These are phyloP conservation scores for Globisporangium nodosum DNA, from an alignment of 352 stramenopile genomes.

Conservation along the genomic window DNA sequence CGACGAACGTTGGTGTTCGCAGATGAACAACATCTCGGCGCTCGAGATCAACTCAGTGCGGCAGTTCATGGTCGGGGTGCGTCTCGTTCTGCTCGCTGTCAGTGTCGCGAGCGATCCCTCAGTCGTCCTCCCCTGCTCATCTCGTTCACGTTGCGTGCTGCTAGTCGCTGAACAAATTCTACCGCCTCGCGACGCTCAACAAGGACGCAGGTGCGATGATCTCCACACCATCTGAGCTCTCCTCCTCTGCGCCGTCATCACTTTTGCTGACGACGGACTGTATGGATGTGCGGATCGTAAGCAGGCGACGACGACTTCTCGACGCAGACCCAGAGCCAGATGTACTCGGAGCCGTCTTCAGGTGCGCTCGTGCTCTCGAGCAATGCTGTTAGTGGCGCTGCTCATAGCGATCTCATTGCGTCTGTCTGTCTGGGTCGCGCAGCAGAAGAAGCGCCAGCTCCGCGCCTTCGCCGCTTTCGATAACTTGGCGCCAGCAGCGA, in stretches of 20 bases:
- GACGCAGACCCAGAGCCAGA: conserved; percentile 32
- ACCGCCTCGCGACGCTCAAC: conserved; percentile 56
- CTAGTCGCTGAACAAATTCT: conserved; percentile 78
- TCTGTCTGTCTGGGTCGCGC: neutral
- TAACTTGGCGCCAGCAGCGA: conserved; percentile 4
- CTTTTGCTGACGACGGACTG: neutral
- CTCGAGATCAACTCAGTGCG: conserved; percentile 86
- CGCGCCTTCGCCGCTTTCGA: conserved; percentile 53
- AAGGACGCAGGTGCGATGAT: conserved; percentile 25
- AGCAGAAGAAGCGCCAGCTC: conserved; percentile 21
- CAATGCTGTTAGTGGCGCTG: neutral
- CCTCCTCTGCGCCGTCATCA: neutral
- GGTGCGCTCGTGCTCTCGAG: conserved; percentile 13
- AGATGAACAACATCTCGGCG: conserved; percentile 87
- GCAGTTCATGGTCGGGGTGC: conserved; percentile 82
- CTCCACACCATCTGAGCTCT: neutral
- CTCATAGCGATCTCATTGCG: neutral
- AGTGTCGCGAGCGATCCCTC: too few species aligned
- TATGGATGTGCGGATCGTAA: neutral
- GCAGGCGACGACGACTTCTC: conserved; percentile 17
- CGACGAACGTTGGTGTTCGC: neutral
- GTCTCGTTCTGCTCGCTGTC: neutral
- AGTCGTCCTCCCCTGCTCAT: neutral
- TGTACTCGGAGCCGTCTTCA: conserved; percentile 30
- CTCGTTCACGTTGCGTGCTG: neutral